Conservation (phyloP, 2,329 filamentous ascomycete species). For the Tolypocladium ophioglossoides region DNA sequence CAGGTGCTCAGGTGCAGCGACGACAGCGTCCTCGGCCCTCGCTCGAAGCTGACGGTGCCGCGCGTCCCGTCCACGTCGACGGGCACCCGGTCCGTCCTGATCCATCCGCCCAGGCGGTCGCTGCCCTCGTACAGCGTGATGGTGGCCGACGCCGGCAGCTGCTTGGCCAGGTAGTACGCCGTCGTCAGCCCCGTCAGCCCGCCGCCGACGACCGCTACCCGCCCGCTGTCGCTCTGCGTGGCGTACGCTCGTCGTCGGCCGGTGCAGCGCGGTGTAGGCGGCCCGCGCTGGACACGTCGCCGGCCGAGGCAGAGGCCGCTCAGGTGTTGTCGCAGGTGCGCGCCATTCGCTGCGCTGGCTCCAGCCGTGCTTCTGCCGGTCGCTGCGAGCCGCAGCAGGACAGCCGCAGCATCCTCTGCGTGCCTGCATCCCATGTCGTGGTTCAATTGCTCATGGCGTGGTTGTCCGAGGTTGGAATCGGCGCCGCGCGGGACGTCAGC, state of each 20-base stretch:
- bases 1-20: constrained; percentile 29
- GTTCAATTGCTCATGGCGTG: constrained; percentile 19
- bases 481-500: not conserved
- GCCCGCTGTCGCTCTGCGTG: constrained; percentile 14
- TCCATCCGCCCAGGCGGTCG: constrained; percentile 69
- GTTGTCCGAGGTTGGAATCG: not conserved
- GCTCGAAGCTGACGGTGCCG: constrained; percentile 61
- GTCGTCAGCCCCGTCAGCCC: constrained; percentile 74
- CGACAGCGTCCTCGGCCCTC: constrained; percentile 69
- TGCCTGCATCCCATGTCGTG: constrained; percentile 15
- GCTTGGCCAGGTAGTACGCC: constrained; percentile 64
- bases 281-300: not conserved
- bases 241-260: constrained; percentile 3
- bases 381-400: constrained; percentile 14
- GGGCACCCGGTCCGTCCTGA: constrained; percentile 54
- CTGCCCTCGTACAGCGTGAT: constrained; percentile 75
- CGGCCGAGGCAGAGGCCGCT: not conserved
- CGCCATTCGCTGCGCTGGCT: not conserved
- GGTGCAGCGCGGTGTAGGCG: not conserved
- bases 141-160: constrained; percentile 50
- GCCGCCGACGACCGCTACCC: constrained; percentile 63
- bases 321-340: constrained; percentile 4
- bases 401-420: constrained; percentile 12
- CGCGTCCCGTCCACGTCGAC: constrained; percentile 45
- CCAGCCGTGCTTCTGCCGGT: constrained; percentile 2